Base-by-base conservation (phyloP, 2,329 filamentous ascomycete genomes). In the Tolypocladium pustulatum region DNA sequence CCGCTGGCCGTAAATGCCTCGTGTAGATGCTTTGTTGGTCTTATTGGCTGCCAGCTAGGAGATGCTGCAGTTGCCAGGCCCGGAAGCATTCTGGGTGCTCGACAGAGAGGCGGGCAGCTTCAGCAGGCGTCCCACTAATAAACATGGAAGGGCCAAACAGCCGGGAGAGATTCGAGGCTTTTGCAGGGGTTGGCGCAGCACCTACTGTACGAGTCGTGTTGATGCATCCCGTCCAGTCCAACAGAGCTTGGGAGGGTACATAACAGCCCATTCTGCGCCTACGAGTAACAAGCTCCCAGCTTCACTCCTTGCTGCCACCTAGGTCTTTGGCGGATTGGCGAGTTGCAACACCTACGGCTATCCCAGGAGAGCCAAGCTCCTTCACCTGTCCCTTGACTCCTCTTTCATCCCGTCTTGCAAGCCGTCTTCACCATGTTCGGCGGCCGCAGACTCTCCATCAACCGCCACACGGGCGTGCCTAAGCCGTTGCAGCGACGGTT, bases 361-460 rank as follows among this genome's bases (percentile, higher is more conserved):
- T n/a, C n/a, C 27, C 27, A n/a, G 34, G 20, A 34, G 30, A n/a
- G 20, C 30, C 22, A 20, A 30, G 46, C 46, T 22, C 12, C 49
- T 36, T 53, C 30, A 13, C 30, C 4, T 36, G 49, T 20, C 4
- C 30, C 4, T 15, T 5, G 13, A 15, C 22, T 7, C 22, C 43
- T 25, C 41, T 20, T 13, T 5, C 30, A 53, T 3, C 20, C n/a
- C 49, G 30, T 34, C 30, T 1, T 8, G 20, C 20, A 34, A 53
- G 49, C 49, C 7, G 15, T 30, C 46, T 20, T 57, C 68, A 74
- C 66, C 58, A 80, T 81, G 75, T 82, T 82, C 66, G 73, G 75
- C 68, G 78, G 78, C 60, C 81, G 84, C 74, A 85, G 85, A 69
- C 86, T 86, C 72, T 85, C 82, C 62, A 86, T 87, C 74, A 86